Evolutionary conservation across 2,329 filamentous ascomycete species (phyloP).

Genomic region (Colletotrichum sansevieriae): DNA sequence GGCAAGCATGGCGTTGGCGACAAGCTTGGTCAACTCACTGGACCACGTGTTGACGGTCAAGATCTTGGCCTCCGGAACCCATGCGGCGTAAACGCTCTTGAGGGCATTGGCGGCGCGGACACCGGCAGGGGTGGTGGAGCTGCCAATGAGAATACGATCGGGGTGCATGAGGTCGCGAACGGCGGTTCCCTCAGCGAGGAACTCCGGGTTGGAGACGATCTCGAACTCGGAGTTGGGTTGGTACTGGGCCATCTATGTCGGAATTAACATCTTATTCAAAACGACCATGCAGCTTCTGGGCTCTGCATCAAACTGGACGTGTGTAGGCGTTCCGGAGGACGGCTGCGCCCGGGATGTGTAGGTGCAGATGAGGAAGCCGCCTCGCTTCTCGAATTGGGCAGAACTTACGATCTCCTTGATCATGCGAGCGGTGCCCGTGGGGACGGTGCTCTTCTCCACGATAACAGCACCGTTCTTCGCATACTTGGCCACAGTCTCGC

Average conservation of each 20-base stretch:
- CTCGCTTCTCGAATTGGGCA: neutral
- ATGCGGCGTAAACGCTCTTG: conserved; percentile 75
- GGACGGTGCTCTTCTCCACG: conserved; percentile 86
- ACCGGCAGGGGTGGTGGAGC: conserved; percentile 70
- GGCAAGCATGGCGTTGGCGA: conserved; percentile 83
- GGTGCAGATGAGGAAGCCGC: neutral
- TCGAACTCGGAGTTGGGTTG: conserved; percentile 77
- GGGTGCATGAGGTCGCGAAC: conserved; percentile 78
- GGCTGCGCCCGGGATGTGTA: neutral
- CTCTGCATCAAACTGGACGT: neutral
- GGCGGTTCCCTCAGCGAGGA: conserved; percentile 82
- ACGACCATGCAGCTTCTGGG: neutral
- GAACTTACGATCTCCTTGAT: conserved; percentile 74
- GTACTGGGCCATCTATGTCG: conserved; percentile 64
- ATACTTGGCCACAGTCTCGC: conserved; percentile 74
- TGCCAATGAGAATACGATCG: conserved; percentile 82
- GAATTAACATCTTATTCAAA: neutral
- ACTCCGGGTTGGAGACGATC: conserved; percentile 85
- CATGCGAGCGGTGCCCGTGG: conserved; percentile 78
- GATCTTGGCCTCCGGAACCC: conserved; percentile 77
- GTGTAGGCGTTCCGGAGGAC: neutral
- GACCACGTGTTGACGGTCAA: conserved; percentile 82
- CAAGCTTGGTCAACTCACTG: conserved; percentile 83
- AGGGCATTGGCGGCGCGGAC: conserved; percentile 73
- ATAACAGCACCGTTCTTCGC: conserved; percentile 78